A percentile compares a stretch with the other conserved stretches of the same genome.
Evolutionary conservation across 2,329 filamentous ascomycete species (phyloP).

Genomic region (Sarocladiaceae sp.): DNA sequence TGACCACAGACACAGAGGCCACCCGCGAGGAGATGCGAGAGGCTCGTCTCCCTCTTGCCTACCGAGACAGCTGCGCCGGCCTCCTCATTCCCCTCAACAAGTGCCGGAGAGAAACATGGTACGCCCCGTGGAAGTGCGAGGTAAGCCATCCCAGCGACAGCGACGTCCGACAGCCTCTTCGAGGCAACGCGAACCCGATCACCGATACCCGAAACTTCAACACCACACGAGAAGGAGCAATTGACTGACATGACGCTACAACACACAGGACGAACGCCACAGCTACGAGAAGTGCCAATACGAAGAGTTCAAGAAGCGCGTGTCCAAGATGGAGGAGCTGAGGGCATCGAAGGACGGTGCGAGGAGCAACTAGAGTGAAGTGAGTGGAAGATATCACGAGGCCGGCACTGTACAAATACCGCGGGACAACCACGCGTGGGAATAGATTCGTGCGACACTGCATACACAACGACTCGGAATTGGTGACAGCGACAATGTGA

Average conservation of each 20-base stretch:
- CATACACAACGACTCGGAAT: neutral
- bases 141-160: constrained; percentile 51
- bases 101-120: constrained; percentile 88
- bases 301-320: constrained; percentile 96
- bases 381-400: neutral
- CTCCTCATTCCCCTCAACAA: constrained; percentile 93
- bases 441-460: constrained; percentile 5
- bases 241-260: neutral
- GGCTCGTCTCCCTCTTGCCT: constrained; percentile 80
- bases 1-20: constrained; percentile 49
- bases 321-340: constrained; percentile 97
- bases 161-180: too few species aligned
- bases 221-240: neutral
- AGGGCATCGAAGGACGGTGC: constrained; percentile 78
- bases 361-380: constrained; percentile 68
- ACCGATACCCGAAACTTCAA: too few species aligned
- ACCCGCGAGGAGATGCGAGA: constrained; percentile 92
- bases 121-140: constrained; percentile 96
- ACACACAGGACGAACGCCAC: constrained; percentile 80
- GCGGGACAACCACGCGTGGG: neutral
- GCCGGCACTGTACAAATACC: constrained; percentile 8
- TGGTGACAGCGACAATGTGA: neutral
- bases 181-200: too few species aligned
- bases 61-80: constrained; percentile 93
- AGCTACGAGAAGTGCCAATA: constrained; percentile 99